Base-by-base conservation (phyloP, 768 basidiomycete genomes). In the Agaricus sinodeliciosus region DNA sequence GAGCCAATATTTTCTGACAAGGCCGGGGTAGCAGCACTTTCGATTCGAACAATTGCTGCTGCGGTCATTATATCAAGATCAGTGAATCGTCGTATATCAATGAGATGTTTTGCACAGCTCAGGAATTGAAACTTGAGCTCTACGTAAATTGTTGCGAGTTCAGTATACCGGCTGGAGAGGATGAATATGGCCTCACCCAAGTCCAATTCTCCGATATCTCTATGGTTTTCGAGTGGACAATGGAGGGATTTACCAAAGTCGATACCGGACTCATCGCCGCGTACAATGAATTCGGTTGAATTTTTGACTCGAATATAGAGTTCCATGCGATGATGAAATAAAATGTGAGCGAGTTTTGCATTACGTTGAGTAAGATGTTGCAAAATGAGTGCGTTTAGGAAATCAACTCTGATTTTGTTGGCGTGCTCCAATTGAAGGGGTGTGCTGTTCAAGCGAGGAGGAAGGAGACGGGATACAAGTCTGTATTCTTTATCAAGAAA, bases 391-490 rank as follows among this genome's bases (percentile, higher is more conserved):
- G 50, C 50, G 25, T 51, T 51, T 13, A 51, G 43, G n/a, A 51
- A 51, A 16, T 51, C 50, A 9, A 9, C 4, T 35, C 13, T 35
- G 34, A 35, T 35, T 35, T 4, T 35, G 9, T 9, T 9, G 9
- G 34, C 34, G 34, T 9, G 13, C 22, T 22, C 22, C 5, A 15
- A 15, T 4, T 35, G 34, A 35, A 35, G 13, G 2, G 34, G 34
- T 5, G 34, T 2, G 5, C 4, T 35, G 2, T 15, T 15, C 9
- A 15, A 9, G 13, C 82, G 18, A 64, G 81, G 9, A 35, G 9
- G 9, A 22, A 22, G 22, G 3, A 22, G 22, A 9, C 4, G 9
- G 2, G 13, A 15, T 35, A 15, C 9, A 35, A 35, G 9, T 9
- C 13, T 15, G 34, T 35, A 35, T 35, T 15, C 34, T 2, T 15